Base-by-base conservation (phyloP, 306 rosid species). In the Lablab purpureus region DNA sequence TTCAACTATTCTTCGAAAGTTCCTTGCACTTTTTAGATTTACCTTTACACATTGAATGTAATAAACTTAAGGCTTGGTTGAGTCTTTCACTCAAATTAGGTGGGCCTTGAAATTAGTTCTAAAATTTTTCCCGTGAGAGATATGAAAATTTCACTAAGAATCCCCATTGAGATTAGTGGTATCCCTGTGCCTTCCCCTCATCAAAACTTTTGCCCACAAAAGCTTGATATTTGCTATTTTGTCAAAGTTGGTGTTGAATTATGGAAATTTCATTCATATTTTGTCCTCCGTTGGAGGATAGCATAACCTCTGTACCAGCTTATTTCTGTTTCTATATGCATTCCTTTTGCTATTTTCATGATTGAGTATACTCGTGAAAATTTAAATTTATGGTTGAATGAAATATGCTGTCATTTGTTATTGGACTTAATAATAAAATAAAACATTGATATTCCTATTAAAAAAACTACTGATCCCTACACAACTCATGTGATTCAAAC, bases 391-490 rank as follows among this genome's bases (percentile, higher is more conserved):
- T 46, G 55, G 45, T 30, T 60, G 62, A 47, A 46, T 18, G 3
- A 25, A 41, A 70, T 69, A 40, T 37, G 37, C 60, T 59, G 17
- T 46, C 32, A 60, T 36, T 46, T 63, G 18, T 60, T 69, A 36
- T 63, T 59, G 37, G 43, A 74, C 45, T 51, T 41, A 74, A 58
- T 8, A 15, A 14, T 15, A 72, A 18, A 15, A 14, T 15, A 72
- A 18, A 47, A 15, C 51, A 15, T 30, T 12, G n/a, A 32, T 54
- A 50, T 73, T 81, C 15, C 40, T 81, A 56, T 74, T 43, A n/a
- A 4, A 32, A 18, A 28, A 75, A n/a, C 56, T 68, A 60, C 25
- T 22, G 49, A 50, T 60, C 10, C 28, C 27, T 14, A 12, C 9
- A 13, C 17, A 60, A 12, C 9, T 0, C 40, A 18, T 6, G 6